Evolutionary conservation across 2,329 filamentous ascomycete species (phyloP), one percentile per base, ranked within the genome.

Genomic region (Aspergillus hiratsukae): DNA sequence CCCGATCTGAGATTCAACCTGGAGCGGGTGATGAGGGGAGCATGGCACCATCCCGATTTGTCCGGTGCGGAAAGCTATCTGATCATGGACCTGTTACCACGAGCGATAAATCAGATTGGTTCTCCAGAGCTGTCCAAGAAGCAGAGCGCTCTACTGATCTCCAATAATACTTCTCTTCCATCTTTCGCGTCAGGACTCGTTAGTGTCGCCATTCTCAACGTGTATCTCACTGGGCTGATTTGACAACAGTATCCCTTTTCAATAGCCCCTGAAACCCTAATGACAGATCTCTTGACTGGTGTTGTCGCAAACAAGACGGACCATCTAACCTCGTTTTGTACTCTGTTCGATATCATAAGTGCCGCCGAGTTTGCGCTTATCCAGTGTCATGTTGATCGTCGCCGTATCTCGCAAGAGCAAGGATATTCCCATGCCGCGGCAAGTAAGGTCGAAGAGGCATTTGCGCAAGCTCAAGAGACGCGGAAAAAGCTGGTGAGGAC

Each of bases 361-460:
- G 69, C 71, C 1, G 62, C 67, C 6, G 72, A 74, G 56, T 69
- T 63, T 41, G 69, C 69, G 8, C 56, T 73, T 10, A 68, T 67
- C 37, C 70, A 73, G 57, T 69, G 69, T 48, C 67, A 69, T 58
- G 67, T 72, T n/a, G 70, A 73, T 58, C 63, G 67, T 51, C 65
- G 65, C 49, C 61, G 61, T 21, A 58, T 61, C 11, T 58, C 58
- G 4, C 64, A 66, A 48, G 61, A 66, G 40, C 58, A 66, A 53
- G 62, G 61, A 19, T 51, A 62, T 28, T 56, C 52, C 14, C 60
- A 57, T 25, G 52, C 48, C 28, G 57, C 58, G 14, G 57, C 56
- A 11, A 23, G 54, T 2, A 56, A 62, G 29, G 55, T 62, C 2
- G 64, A 66, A 21, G 64, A 63, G 14, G 59, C 58, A 17, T 63